phyloP scores from a whole-genome alignment of 805 yeast species.

The Priceomyces fermenticarens region DNA sequence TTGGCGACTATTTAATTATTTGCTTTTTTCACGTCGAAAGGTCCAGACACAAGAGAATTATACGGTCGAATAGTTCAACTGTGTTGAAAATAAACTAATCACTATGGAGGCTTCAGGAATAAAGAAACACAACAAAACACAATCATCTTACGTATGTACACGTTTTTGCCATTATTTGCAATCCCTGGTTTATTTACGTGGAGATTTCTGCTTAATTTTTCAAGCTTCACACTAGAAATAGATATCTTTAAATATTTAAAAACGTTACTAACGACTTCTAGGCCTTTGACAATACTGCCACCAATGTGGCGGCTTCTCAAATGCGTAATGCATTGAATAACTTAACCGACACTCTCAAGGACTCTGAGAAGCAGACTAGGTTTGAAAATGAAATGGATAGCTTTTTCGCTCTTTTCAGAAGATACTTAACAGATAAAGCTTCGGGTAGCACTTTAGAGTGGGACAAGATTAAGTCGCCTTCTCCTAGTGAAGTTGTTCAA shows the following conservation, averaged over 20 bases:
- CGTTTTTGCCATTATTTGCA: not conserved
- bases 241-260: too few relatives aligned
- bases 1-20: not conserved
- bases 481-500: constrained; percentile 82
- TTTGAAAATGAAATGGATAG: constrained; percentile 94
- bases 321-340: constrained; percentile 95
- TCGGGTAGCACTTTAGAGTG: constrained; percentile 81
- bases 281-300: constrained; percentile 93
- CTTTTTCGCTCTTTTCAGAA: constrained; percentile 88
- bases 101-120: constrained; percentile 11
- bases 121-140: constrained; percentile 66
- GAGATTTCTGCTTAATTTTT: not conserved
- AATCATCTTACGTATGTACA: constrained; percentile 65
- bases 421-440: constrained; percentile 88
- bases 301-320: constrained; percentile 93
- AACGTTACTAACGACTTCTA: constrained; percentile 24
- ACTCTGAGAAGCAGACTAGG: constrained; percentile 43
- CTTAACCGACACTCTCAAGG: constrained; percentile 77
- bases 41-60: too few relatives aligned
- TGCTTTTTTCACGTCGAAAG: not conserved
- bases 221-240: too few relatives aligned
- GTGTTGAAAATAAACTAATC: not conserved
- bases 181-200: not conserved
- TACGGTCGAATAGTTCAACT: not conserved
- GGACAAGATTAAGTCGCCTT: constrained; percentile 94